Evolutionary conservation across 305 asterid genomes (phyloP).

Genomic region (Euphrasia arctica): DNA sequence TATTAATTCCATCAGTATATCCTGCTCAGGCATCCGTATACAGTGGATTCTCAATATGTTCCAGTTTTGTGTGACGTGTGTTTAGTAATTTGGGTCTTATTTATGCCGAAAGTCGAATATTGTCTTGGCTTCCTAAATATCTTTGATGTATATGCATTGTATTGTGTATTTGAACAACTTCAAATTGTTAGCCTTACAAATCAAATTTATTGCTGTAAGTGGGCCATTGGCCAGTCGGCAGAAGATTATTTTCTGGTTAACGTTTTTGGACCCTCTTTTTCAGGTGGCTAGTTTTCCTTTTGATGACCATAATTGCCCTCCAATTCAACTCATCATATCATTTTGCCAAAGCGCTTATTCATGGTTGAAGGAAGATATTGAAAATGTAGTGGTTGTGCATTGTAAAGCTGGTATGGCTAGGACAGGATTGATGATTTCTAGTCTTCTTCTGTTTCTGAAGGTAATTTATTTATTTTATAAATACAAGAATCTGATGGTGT

Average conservation of each 20-base stretch:
- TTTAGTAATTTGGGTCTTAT: background rate
- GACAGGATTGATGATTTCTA: constrained; percentile 97
- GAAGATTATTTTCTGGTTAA: background rate
- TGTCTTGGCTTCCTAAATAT: background rate
- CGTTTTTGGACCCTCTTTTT: constrained; percentile 6
- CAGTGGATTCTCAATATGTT: background rate
- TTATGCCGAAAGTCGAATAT: background rate
- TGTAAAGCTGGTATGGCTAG: constrained; percentile 99
- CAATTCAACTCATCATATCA: constrained; percentile 80
- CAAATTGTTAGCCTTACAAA: constrained; percentile 8
- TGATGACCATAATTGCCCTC: constrained; percentile 98
- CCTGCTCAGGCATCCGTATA: too few species aligned
- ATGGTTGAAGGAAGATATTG: constrained; percentile 98
- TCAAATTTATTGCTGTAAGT: background rate
- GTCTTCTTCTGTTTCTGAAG: constrained; percentile 92
- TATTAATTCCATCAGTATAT: background rate
- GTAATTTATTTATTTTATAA: constrained; percentile 28
- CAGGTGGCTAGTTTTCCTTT: constrained; percentile 98
- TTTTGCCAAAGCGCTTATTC: constrained; percentile 99
- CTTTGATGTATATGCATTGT: constrained; percentile 1
- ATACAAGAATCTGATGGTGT: too few species aligned
- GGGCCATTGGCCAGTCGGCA: background rate
- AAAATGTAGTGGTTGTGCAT: constrained; percentile 96
- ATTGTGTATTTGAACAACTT: background rate
- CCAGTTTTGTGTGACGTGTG: constrained; percentile 4